phyloP scores from a whole-genome alignment of 1,284 basidiomycete genomes.

The Microbotryum intermedium region DNA sequence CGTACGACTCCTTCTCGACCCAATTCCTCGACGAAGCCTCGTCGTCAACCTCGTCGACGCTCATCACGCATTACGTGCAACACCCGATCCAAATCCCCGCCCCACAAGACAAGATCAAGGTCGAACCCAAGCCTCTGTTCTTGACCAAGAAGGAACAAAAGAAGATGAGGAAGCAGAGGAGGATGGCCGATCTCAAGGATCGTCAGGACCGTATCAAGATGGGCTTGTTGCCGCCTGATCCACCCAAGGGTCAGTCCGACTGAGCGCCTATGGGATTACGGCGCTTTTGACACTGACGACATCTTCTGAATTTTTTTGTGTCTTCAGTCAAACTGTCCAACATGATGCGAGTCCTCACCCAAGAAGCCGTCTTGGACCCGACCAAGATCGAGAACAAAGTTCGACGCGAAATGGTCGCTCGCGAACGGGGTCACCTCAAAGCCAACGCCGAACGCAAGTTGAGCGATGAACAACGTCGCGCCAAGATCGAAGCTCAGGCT shows the following conservation, averaged over 20 bases:
- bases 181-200: slow-evolving; percentile 84
- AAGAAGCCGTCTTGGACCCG: slow-evolving; percentile 92
- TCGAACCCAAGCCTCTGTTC: slow-evolving; percentile 70
- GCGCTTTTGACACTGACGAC: not conserved
- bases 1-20: slow-evolving; percentile 64
- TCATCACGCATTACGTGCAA: slow-evolving; percentile 85
- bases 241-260: slow-evolving; percentile 68
- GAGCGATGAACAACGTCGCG: slow-evolving; percentile 76
- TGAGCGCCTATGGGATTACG: not conserved
- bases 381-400: slow-evolving; percentile 95
- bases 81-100: slow-evolving; percentile 95
- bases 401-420: slow-evolving; percentile 79
- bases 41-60: slow-evolving; percentile 50
- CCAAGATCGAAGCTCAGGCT: slow-evolving; percentile 59
- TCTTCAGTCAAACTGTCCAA: slow-evolving; percentile 78
- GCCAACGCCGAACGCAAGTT: slow-evolving; percentile 84
- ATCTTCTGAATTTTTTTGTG: slow-evolving; percentile 25
- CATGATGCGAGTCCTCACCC: slow-evolving; percentile 94
- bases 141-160: slow-evolving; percentile 88
- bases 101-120: slow-evolving; percentile 72
- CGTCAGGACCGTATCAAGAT: slow-evolving; percentile 91
- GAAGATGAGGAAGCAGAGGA: slow-evolving; percentile 85
- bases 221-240: slow-evolving; percentile 89
- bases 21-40: slow-evolving; percentile 47
- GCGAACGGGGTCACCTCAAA: slow-evolving; percentile 82